Base-by-base conservation (phyloP, 2,329 filamentous ascomycete species). In the Colletotrichum musae region DNA sequence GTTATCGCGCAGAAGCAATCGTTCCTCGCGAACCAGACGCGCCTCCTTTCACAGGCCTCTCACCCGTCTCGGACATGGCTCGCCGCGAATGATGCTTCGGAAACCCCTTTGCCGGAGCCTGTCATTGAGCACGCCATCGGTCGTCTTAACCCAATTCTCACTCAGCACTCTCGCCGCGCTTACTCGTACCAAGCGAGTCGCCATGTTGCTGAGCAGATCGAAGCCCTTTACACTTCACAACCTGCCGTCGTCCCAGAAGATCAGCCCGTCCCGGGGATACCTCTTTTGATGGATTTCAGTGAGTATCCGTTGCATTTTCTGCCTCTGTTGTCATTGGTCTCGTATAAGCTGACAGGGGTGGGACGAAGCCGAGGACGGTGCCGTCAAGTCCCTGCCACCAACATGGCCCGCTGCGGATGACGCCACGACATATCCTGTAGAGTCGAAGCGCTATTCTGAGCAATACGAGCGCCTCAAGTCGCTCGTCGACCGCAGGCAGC, bases 121-220 rank as follows among this genome's bases (percentile, higher is more conserved):
- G 79, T 83, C 21, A 80, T 91, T 64, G 86, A 90, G 72, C 88
- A 91, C 70, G 88, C 84, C 13, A 77, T 91, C 5, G 81, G 83
- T 72, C 85, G 84, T 48, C 82, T 93, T 13, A 92, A 93, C 75
- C 86, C 89, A 69, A 80, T 85, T 16, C 80, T 93, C 15, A 86
- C 87, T 72, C 89, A 91, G 73, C 92, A 94, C 77, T 86, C 86
- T 36, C 88, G 87, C 43, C 86, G 89, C 64, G 89, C 89, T 5
- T 93, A 93, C 77, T 86, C 89, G 16, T 87, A 90, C 0, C 90
- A 92, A 73, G 90, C 91, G n/a, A 89, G 87, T 59, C 87, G 91
- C 43, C 90, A 93, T 74, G 87, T 94, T 18, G 91, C 92, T 2
- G 91, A 93, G 81, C 92, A 94, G 80, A 89, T 94, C 50, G 90